Base-by-base conservation (phyloP, 2,329 filamentous ascomycete species). In the Xylaria sp. region DNA sequence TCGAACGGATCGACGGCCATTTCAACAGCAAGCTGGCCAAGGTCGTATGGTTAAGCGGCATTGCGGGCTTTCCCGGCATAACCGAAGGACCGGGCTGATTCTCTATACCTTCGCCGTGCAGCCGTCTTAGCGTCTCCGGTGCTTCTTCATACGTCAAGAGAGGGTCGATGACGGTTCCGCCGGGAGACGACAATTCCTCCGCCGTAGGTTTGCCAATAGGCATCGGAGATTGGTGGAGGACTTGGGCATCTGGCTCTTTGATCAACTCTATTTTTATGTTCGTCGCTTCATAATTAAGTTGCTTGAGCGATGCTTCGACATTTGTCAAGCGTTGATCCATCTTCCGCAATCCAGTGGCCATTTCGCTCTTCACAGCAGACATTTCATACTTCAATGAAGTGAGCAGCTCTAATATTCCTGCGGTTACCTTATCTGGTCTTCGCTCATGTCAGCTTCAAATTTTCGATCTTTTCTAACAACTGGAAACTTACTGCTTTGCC, bases 31-130 rank as follows among this genome's bases (percentile, higher is more conserved):
- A 84, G 46, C 94, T 90, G 1, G 92, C 92, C n/a, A 91, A 85
- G 0, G 92, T 97, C 0, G 91, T 95, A 67, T 97, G 93, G 62
- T 96, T 90, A 21, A 87, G 83, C 1, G 91, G 90, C 51, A 96
- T 90, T 1, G 88, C 84, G 13, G 89, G 82, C 60, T 86, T 81
- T 43, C 84, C 85, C 1, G 81, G 80, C 11, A 72, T 75, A 5
- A 83, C 79, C 8, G 78, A 73, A 6, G 78, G 78, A 7, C 79
- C 78, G 18, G 81, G 79, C 41, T 81, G 77, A 1, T 74, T 73
- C 51, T 84, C 80, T 46, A 76, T 70, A 48, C 80, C 76, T 24
- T 83, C 80, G 44, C 73, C 69, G 9, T 73, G 68, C 39, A 72
- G 68, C 47, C 70, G 63, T 13, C 69, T 67, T n/a, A 71, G 52